Evolutionary conservation across 2,329 filamentous ascomycete genomes (phyloP).

Genomic region (Colletotrichum truncatum): DNA sequence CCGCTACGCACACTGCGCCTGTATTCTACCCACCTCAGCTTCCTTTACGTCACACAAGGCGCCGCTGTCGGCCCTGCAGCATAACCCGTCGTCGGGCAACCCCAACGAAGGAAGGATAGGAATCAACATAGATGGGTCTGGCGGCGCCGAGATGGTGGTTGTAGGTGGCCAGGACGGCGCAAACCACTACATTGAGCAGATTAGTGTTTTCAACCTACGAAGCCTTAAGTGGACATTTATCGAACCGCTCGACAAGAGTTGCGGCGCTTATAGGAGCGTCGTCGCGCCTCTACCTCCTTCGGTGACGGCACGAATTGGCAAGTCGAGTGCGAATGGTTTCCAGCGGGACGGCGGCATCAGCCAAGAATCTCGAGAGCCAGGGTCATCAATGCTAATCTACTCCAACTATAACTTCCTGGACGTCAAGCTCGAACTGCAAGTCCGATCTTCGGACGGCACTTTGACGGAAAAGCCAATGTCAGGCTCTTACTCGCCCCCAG

Average conservation of each 20-base stretch:
- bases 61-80: conserved; percentile 85
- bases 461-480: conserved; percentile 91
- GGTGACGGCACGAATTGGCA: conserved; percentile 73
- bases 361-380: conserved; percentile 64
- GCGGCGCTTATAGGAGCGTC: conserved; percentile 95
- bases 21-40: conserved; percentile 88
- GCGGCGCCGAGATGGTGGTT: conserved; percentile 96
- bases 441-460: conserved; percentile 84
- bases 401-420: conserved; percentile 99
- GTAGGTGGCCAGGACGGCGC: conserved; percentile 95
- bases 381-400: conserved; percentile 90
- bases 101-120: conserved; percentile 90
- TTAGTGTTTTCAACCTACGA: conserved; percentile 96
- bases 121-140: conserved; percentile 87
- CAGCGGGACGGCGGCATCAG: conserved; percentile 58
- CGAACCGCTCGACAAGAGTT: conserved; percentile 86
- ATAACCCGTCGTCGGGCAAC: conserved; percentile 85
- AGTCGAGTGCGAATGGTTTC: conserved; percentile 54
- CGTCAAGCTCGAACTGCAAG: conserved; percentile 93
- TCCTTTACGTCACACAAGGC: conserved; percentile 86
- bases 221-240: conserved; percentile 97
- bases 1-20: conserved; percentile 95
- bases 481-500: conserved; percentile 86
- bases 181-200: conserved; percentile 99
- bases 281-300: conserved; percentile 82